phyloP scores from a whole-genome alignment of 2,329 filamentous ascomycete species.

The Claviceps quebecensis region DNA sequence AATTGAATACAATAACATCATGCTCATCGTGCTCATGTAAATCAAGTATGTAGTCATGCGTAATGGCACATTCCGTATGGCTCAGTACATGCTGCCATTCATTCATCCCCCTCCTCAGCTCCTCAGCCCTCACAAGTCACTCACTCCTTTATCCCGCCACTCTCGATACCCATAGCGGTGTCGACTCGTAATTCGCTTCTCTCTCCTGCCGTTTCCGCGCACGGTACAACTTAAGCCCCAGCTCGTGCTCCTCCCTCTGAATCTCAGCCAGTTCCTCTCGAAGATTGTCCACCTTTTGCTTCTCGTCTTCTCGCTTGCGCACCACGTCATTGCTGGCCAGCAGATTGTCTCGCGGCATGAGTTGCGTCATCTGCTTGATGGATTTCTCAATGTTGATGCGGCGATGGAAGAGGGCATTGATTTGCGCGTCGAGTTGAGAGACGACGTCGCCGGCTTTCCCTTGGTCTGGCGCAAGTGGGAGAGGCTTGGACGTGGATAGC shows the following conservation, averaged over 20 bases:
- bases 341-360: constrained; percentile 59
- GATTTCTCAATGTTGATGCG: constrained; percentile 57
- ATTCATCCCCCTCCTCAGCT: too few relatives aligned
- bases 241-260: constrained; percentile 61
- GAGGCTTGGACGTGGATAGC: constrained; percentile 38
- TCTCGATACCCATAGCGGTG: constrained; percentile 63
- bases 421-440: constrained; percentile 49
- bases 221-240: constrained; percentile 60
- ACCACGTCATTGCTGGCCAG: constrained; percentile 51
- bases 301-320: constrained; percentile 40
- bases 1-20: too few relatives aligned
- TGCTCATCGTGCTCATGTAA: too few relatives aligned
- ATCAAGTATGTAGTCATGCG: too few relatives aligned
- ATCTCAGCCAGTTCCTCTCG: constrained; percentile 57
- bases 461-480: constrained; percentile 49
- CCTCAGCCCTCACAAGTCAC: neutral
- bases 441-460: constrained; percentile 47
- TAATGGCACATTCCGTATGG: too few relatives aligned
- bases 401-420: constrained; percentile 51
- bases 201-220: constrained; percentile 64
- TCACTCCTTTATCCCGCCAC: constrained; percentile 36
- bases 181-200: constrained; percentile 49
- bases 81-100: too few relatives aligned
- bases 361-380: constrained; percentile 63
- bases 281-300: constrained; percentile 52